Percentiles rank a stretch among this genome's conserved stretches.
phyloP scores from a whole-genome alignment of 768 basidiomycete species.

The Suillus spraguei region DNA sequence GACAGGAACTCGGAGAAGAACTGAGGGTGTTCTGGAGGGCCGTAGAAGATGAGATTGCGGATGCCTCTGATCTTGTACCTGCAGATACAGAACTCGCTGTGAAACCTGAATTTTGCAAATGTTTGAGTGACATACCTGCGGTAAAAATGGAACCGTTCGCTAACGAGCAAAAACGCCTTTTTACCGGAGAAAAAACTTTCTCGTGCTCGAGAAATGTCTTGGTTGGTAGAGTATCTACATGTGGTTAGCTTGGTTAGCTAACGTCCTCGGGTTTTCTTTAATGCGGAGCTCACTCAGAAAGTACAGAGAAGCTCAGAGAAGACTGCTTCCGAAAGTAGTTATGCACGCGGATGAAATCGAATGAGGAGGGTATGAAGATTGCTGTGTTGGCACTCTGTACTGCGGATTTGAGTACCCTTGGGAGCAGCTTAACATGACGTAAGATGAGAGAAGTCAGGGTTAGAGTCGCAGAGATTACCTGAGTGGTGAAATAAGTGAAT shows the following conservation, averaged over 20 bases:
- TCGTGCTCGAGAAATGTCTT: slow-evolving; percentile 92
- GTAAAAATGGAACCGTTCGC: slow-evolving; percentile 99
- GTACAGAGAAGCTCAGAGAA: slow-evolving; percentile 73
- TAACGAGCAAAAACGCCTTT: slow-evolving; percentile 86
- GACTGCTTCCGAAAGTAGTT: slow-evolving; percentile 80
- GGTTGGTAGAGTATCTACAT: slow-evolving; percentile 84
- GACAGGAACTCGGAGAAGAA: slow-evolving; percentile 91
- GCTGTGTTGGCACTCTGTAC: slow-evolving; percentile 89
- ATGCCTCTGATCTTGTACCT: slow-evolving; percentile 95
- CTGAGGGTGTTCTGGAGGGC: slow-evolving; percentile 85
- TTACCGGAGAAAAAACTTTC: slow-evolving; percentile 90
- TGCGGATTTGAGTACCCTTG: slow-evolving; percentile 85
- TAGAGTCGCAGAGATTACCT: slow-evolving; percentile 46
- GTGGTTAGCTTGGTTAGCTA: neutral
- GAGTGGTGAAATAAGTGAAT: slow-evolving; percentile 84
- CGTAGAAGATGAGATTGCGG: slow-evolving; percentile 92
- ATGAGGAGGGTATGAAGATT: slow-evolving; percentile 92
- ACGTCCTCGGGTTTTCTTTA: neutral
- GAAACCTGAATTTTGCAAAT: neutral
- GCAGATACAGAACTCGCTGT: slow-evolving; percentile 9
- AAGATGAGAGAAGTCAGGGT: slow-evolving; percentile 1
- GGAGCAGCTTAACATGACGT: slow-evolving; percentile 63
- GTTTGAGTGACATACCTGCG: slow-evolving; percentile 53
- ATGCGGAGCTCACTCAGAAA: slow-evolving; percentile 75
- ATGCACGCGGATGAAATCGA: slow-evolving; percentile 92